Conservation (phyloP, 371 early-diverging fungal genomes). For the Mortierella sp. region DNA sequence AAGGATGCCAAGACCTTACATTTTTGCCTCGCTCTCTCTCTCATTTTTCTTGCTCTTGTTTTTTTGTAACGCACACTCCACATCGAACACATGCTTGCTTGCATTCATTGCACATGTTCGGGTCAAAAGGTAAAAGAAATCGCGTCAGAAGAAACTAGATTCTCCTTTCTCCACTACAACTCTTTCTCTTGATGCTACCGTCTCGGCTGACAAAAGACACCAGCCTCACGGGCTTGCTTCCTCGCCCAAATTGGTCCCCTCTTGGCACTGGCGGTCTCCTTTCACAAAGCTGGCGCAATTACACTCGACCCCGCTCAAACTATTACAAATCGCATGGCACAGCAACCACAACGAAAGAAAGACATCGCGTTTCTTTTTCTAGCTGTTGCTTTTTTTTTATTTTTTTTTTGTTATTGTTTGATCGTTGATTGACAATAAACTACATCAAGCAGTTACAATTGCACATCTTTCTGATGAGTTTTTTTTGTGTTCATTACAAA, state of each 20-base stretch:
- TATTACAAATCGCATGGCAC: constrained; percentile 3
- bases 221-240: not conserved
- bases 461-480: not conserved
- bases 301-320: not conserved
- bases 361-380: not conserved
- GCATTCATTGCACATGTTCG: not conserved
- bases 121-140: not conserved
- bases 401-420: not conserved
- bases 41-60: not conserved
- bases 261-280: not conserved
- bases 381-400: not conserved
- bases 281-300: not conserved
- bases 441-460: constrained; percentile 4
- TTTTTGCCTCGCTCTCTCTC: not conserved
- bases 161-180: not conserved
- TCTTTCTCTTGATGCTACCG: not conserved
- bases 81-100: not conserved
- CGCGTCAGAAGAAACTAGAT: not conserved
- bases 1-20: not conserved
- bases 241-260: not conserved
- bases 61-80: not conserved
- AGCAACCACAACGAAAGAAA: not conserved
- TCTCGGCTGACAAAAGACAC: not conserved
- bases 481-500: constrained; percentile 2
- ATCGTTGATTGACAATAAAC: not conserved